phyloP scores from a whole-genome alignment of 129 eudicot genomes.

The Saposhnikovia divaricata region DNA sequence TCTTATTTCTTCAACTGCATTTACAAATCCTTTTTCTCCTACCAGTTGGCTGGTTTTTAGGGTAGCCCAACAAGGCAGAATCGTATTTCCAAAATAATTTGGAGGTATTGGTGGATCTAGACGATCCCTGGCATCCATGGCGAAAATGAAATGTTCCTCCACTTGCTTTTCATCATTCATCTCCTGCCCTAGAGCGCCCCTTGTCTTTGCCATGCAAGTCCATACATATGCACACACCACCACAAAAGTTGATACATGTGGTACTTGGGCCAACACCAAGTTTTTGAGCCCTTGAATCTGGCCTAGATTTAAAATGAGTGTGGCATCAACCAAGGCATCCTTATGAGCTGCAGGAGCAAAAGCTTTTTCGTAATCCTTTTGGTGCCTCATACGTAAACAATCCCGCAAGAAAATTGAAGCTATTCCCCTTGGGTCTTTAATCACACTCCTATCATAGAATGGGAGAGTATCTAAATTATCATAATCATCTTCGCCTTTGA shows the following conservation, averaged over 20 bases:
- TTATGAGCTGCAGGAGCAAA: neutral
- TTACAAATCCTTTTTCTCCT: slow-evolving; percentile 17
- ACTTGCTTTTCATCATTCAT: neutral
- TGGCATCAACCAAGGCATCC: slow-evolving; percentile 18
- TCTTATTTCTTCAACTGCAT: slow-evolving; percentile 11
- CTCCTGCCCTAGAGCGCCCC: neutral
- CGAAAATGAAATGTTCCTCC: slow-evolving; percentile 4
- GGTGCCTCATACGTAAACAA: neutral
- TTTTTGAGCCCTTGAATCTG: neutral
- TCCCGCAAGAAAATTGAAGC: neutral
- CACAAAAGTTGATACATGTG: slow-evolving; percentile 16
- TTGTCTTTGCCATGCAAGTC: slow-evolving; percentile 17
- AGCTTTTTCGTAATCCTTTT: no score
- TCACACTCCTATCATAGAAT: slow-evolving; percentile 17
- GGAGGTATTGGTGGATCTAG: slow-evolving; percentile 17
- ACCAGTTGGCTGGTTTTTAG: neutral
- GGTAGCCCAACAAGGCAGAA: neutral
- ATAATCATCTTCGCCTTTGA: neutral
- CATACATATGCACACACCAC: slow-evolving; percentile 19
- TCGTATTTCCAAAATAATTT: slow-evolving; percentile 23
- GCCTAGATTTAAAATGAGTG: slow-evolving; percentile 12
- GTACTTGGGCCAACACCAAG: neutral
- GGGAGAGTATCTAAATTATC: slow-evolving; percentile 2
- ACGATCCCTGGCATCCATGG: slow-evolving; percentile 14
- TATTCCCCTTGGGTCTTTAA: slow-evolving; percentile 12